Base-by-base conservation (phyloP, 1,139 yeast genomes). In the Citeromyces siamensis region DNA sequence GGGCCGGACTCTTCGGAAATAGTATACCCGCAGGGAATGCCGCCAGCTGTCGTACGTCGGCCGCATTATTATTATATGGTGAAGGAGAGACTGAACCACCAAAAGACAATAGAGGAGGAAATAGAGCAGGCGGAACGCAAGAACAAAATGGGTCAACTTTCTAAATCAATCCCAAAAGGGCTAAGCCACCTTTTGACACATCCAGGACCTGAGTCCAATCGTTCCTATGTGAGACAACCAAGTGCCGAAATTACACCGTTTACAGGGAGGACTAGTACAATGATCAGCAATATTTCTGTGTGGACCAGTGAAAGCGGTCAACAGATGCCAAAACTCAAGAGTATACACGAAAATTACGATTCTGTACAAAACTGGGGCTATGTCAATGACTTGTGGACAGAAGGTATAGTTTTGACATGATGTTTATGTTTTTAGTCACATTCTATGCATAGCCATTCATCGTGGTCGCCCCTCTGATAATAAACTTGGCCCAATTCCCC, bases 241-340 rank as follows among this genome's bases (percentile, higher is more conserved):
- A 12, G 8, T 32, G 32, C 21, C 16, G 66, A 64, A 38, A 46
- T 50, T 40, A 55, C 58, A 29, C 64, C 70, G 7, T 64, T 62
- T 50, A 70, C 60, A 46, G 74, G 64, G 35, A 65, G 71, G 42
- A 70, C 73, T 19, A 73, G 70, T 37, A 68, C 66, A 34, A 72
- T 74, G 80, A 74, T 74, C 42, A 72, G 64, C 47, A 72, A 72
- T 46, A 74, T 74, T 38, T 71, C 78, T 0, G 65, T 67, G 1
- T 73, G 80, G 79, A 71, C 78, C 0, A 67, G 64, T n/a, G 64
- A 60, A 39, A 52, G 58, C 29, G 63, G 62, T 7, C 60, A 56
- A 38, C 59, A 54, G 40, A 49, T 55, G 13, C 59, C 60, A 12
- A 56, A 53, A 34, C 51, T 57, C 42, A 20, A 46, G 46, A 45